Base-by-base conservation (phyloP, 2,329 filamentous ascomycete genomes). In the Alternaria infectoria region DNA sequence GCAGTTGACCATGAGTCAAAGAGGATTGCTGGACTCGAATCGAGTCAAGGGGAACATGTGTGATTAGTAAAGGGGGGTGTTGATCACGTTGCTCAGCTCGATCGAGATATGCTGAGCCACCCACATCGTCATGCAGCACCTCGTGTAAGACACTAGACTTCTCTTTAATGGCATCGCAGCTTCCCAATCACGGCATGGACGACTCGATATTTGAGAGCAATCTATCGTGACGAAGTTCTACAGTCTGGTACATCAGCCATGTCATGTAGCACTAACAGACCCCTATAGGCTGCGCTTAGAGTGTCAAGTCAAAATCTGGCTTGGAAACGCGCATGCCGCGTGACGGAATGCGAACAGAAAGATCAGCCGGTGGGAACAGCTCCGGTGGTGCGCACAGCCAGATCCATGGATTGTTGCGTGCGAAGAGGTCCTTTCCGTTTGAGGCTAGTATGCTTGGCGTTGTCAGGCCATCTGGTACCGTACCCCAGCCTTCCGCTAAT, bases 381-480 rank as follows among this genome's bases (percentile, higher is more conserved):
- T 32, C 25, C 26, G 13, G 15, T 40, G 28, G 11, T 40, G 19
- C 15, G 28, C 9, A 19, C 49, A 52, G 49, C 49, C 36, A 40
- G 36, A 40, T 40, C 36, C 15, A 17, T 36, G 49, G 49, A 15
- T 32, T 51, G 47, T 32, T 28, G 26, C 47, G 47, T 32, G 17
- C 4, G 19, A 32, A 54, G 28, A 36, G 23, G 12, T 28, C 36
- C 21, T 44, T 26, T 25, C 40, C 9, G 19, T 44, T n/a, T 6
- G 15, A 17, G 54, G 21, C 46, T 62, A 62, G 59, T 50, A 23
- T 13, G 17, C 55, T 62, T 59, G 55, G 40, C 55, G 11, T 25
- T n/a, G 15, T 7, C 8, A 3, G 25, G 17, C 9, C 12, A 25
- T 19, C 17, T 47, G 40, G 43, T 54, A 43, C 23, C 36, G 36